A percentile compares a stretch with the other conserved stretches of the same genome.
phyloP scores from a whole-genome alignment of 2,329 filamentous ascomycete genomes.

The Epicoccum nigrum region DNA sequence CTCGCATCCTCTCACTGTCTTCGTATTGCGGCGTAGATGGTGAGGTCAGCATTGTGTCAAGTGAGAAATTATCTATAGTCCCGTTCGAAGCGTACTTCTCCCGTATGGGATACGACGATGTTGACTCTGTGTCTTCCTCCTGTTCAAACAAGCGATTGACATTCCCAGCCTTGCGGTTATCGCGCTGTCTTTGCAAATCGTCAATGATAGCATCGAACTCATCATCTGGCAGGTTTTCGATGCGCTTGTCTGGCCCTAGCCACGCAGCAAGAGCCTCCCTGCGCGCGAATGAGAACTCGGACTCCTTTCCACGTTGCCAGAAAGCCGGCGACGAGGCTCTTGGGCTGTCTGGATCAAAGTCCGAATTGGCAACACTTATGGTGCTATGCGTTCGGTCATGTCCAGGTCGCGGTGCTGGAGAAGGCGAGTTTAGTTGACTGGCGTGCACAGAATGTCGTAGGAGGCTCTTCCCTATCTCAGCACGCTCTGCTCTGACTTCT shows the following conservation, averaged over 20 bases:
- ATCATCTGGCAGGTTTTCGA: constrained; percentile 87
- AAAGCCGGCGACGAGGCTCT: constrained; percentile 81
- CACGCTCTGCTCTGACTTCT: constrained; percentile 90
- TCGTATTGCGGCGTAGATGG: constrained; percentile 87
- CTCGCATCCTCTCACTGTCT: constrained; percentile 75
- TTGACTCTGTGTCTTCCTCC: constrained; percentile 88
- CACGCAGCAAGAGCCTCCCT: constrained; percentile 92
- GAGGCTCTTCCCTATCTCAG: constrained; percentile 76
- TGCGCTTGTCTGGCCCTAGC: constrained; percentile 88
- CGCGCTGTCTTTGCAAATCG: constrained; percentile 86
- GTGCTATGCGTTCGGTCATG: constrained; percentile 72
- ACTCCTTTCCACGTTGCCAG: constrained; percentile 72
- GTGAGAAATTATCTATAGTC: constrained; percentile 92
- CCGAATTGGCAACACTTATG: constrained; percentile 79
- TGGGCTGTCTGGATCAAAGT: constrained; percentile 73
- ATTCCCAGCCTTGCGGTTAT: constrained; percentile 75
- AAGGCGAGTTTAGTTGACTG: constrained; percentile 68
- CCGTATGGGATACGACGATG: constrained; percentile 82
- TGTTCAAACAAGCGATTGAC: constrained; percentile 59
- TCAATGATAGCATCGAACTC: constrained; percentile 93
- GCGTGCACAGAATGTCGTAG: constrained; percentile 79
- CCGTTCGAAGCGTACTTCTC: constrained; percentile 97
- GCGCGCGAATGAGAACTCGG: constrained; percentile 93
- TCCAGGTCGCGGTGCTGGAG: constrained; percentile 65
- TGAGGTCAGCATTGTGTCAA: constrained; percentile 93